Evolutionary conservation across 805 yeast species (phyloP).

Genomic region (Candida lessepsii): DNA sequence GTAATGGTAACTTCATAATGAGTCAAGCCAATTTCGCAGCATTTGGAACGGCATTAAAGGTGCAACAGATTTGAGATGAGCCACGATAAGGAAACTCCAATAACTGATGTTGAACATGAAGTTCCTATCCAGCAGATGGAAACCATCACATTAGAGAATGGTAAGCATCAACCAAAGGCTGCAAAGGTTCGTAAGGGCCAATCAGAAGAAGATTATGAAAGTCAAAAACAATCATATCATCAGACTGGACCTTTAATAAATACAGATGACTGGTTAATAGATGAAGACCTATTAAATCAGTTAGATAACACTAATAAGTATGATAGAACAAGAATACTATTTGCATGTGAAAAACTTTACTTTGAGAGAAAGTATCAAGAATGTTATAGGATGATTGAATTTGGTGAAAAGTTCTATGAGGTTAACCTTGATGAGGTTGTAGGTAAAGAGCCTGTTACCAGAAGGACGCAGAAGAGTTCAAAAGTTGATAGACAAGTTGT

Average conservation of each 20-base stretch:
- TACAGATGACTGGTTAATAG: slow-evolving; percentile 43
- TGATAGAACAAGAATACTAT: slow-evolving; percentile 53
- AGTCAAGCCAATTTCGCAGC: not conserved
- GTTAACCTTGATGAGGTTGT: slow-evolving; percentile 9
- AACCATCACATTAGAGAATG: not conserved
- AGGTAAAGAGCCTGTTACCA: slow-evolving; percentile 8
- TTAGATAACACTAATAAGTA: slow-evolving; percentile 42
- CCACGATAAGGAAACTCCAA: slow-evolving; percentile 3
- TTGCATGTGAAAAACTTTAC: slow-evolving; percentile 63
- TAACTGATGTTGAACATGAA: too few relatives aligned
- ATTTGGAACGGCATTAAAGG: too few relatives aligned
- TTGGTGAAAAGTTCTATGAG: slow-evolving; percentile 33
- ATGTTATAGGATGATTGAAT: slow-evolving; percentile 48
- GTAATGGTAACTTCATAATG: not conserved
- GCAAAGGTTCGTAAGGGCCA: slow-evolving; percentile 57
- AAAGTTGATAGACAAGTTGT: slow-evolving; percentile 49
- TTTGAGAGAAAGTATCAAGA: slow-evolving; percentile 49
- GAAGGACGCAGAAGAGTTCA: slow-evolving; percentile 24
- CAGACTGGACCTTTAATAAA: slow-evolving; percentile 58
- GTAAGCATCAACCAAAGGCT: slow-evolving; percentile 1
- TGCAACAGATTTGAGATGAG: slow-evolving; percentile 8
- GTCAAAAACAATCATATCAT: slow-evolving; percentile 52
- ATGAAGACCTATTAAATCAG: slow-evolving; percentile 22
- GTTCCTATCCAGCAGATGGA: not conserved
- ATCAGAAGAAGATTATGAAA: slow-evolving; percentile 56